phyloP scores from a whole-genome alignment of 495 filamentous ascomycete genomes.

The Penicillium parvum region DNA sequence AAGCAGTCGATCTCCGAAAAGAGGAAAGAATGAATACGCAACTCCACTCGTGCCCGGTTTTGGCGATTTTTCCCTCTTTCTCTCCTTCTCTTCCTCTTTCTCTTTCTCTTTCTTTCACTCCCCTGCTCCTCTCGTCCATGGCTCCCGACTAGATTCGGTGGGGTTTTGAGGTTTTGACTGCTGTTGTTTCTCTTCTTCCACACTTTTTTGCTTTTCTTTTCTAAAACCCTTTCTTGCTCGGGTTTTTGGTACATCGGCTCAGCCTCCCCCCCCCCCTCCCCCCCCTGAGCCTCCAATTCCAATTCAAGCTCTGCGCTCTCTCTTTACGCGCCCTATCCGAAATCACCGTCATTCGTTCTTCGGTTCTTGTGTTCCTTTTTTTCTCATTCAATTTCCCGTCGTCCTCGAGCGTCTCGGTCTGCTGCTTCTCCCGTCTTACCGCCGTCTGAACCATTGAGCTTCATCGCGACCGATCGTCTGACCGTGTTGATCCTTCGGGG shows the following conservation, averaged over 20 bases:
- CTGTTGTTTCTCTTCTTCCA: conserved; percentile 8
- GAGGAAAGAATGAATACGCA: too few species aligned
- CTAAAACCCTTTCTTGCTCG: conserved; percentile 42
- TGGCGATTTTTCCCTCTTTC: neutral
- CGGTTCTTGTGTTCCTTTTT: conserved; percentile 1
- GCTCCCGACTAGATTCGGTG: conserved; percentile 49
- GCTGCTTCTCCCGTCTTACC: too few species aligned
- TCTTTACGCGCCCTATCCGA: conserved; percentile 7
- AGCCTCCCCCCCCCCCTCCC: neutral
- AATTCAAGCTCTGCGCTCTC: neutral
- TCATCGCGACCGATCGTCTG: neutral
- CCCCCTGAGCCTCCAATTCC: conserved; percentile 13
- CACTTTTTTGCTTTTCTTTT: conserved; percentile 55
- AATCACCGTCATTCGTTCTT: conserved; percentile 18
- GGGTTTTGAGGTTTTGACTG: conserved; percentile 6
- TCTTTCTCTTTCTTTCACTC: conserved; percentile 53
- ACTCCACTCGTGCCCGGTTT: neutral
- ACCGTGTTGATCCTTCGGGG: too few species aligned
- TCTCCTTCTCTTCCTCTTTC: conserved; percentile 65
- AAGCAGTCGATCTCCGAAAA: neutral
- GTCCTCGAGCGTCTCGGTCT: neutral
- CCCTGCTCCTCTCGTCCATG: conserved; percentile 57
- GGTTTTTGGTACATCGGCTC: neutral
- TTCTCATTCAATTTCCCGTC: neutral
- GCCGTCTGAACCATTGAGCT: too few species aligned